Evolutionary conservation across 495 filamentous ascomycete species (phyloP).

Genomic region (Podospora comata): DNA sequence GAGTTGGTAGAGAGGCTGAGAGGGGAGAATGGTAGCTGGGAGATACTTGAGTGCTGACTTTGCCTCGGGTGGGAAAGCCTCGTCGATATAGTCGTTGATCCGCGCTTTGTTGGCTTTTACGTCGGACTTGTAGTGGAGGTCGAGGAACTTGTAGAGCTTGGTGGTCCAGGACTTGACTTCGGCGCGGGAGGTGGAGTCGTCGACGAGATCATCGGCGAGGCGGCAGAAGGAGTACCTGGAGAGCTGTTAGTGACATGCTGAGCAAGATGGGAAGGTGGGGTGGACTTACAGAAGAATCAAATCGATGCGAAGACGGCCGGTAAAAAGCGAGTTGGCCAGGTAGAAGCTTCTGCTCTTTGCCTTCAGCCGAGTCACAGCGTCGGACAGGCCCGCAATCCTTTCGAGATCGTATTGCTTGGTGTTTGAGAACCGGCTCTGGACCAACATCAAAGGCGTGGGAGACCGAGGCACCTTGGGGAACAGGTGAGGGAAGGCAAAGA

Average conservation of each 20-base stretch:
- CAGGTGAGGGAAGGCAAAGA: slow-evolving; percentile 50
- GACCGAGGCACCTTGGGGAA: slow-evolving; percentile 42
- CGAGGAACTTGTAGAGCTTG: slow-evolving; percentile 51
- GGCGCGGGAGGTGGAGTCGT: slow-evolving; percentile 46
- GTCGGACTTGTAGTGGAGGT: slow-evolving; percentile 36
- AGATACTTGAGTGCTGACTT: slow-evolving; percentile 51
- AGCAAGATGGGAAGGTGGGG: background rate
- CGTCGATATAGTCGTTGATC: slow-evolving; percentile 33
- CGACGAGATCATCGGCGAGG: slow-evolving; percentile 66
- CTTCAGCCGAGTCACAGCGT: slow-evolving; percentile 51
- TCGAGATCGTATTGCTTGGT: slow-evolving; percentile 46
- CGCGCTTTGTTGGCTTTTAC: slow-evolving; percentile 2
- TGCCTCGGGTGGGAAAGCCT: slow-evolving; percentile 46
- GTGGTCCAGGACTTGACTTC: slow-evolving; percentile 51
- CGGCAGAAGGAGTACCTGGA: slow-evolving; percentile 66
- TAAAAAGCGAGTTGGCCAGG: slow-evolving; percentile 61
- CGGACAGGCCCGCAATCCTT: slow-evolving; percentile 51
- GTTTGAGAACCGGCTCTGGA: slow-evolving; percentile 45
- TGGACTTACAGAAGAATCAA: slow-evolving; percentile 54
- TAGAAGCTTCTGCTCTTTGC: slow-evolving; percentile 67
- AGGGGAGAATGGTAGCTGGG: slow-evolving; percentile 51
- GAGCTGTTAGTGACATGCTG: background rate
- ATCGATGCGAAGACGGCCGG: slow-evolving; percentile 61
- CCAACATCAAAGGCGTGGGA: slow-evolving; percentile 45
- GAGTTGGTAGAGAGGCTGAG: slow-evolving; percentile 54